Evolutionary conservation across 805 yeast genomes (phyloP).

Genomic region (Scheffersomyces lignosus): DNA sequence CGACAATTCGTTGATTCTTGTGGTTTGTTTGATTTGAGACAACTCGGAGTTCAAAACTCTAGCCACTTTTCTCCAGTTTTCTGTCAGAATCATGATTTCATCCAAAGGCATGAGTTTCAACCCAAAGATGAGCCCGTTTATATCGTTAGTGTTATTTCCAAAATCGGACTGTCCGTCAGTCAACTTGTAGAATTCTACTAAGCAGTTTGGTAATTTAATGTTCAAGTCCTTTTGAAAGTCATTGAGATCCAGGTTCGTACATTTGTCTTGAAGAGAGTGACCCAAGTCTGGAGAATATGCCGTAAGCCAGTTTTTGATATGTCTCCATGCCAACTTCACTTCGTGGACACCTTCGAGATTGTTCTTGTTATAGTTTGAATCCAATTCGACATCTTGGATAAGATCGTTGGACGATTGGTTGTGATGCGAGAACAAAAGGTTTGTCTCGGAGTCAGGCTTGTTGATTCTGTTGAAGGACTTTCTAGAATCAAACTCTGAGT

Average conservation of each 20-base stretch:
- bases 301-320: slow-evolving; percentile 80
- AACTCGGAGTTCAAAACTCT: slow-evolving; percentile 31
- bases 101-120: slow-evolving; percentile 78
- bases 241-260: slow-evolving; percentile 74
- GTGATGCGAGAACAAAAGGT: slow-evolving; percentile 29
- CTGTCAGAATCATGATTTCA: slow-evolving; percentile 75
- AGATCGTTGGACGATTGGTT: slow-evolving; percentile 23
- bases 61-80: slow-evolving; percentile 80
- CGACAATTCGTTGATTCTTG: slow-evolving; percentile 18
- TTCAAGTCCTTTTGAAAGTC: slow-evolving; percentile 84
- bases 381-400: slow-evolving; percentile 7
- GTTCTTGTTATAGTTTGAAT: slow-evolving; percentile 32
- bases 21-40: slow-evolving; percentile 18
- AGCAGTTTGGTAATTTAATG: slow-evolving; percentile 73
- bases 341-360: slow-evolving; percentile 70
- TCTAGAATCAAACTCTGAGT: slow-evolving; percentile 62
- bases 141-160: slow-evolving; percentile 60
- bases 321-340: slow-evolving; percentile 79
- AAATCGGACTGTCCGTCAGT: slow-evolving; percentile 84
- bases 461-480: slow-evolving; percentile 44
- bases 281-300: slow-evolving; percentile 77
- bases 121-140: slow-evolving; percentile 76
- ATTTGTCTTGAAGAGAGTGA: slow-evolving; percentile 75
- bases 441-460: slow-evolving; percentile 39
- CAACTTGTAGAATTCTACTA: slow-evolving; percentile 71